A percentile compares a stretch with the other conserved stretches of the same genome.
Conservation (phyloP, 352 stramenopile genomes). For the Peronospora belbahrii region DNA sequence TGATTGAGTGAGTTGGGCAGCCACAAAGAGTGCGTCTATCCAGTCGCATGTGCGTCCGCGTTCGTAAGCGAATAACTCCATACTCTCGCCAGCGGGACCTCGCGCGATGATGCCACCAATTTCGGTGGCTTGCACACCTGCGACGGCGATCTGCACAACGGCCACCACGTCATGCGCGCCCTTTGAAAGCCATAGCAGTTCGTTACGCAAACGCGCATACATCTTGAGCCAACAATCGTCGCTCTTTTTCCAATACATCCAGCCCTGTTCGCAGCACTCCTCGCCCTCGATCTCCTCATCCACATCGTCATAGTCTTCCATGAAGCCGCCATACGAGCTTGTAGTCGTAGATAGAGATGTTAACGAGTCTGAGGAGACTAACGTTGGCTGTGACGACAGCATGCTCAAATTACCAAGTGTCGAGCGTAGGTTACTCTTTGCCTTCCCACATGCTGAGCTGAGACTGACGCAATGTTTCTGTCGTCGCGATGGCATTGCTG, state of each 20-base stretch:
- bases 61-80: slow-evolving; percentile 75
- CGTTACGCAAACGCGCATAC: slow-evolving; percentile 55
- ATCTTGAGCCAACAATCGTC: slow-evolving; percentile 69
- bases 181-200: slow-evolving; percentile 63
- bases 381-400: slow-evolving; percentile 20
- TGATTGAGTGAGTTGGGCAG: slow-evolving; percentile 40
- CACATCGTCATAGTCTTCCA: slow-evolving; percentile 28
- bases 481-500: slow-evolving; percentile 25
- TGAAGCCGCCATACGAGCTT: slow-evolving; percentile 39
- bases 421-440: slow-evolving; percentile 20
- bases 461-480: slow-evolving; percentile 16
- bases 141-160: slow-evolving; percentile 63
- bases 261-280: slow-evolving; percentile 36
- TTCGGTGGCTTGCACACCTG: slow-evolving; percentile 35
- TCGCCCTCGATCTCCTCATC: slow-evolving; percentile 18
- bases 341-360: slow-evolving; percentile 40
- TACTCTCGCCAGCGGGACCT: slow-evolving; percentile 49
- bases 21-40: slow-evolving; percentile 63
- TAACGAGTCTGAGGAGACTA: slow-evolving; percentile 22
- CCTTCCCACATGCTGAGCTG: slow-evolving; percentile 10
- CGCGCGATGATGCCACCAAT: slow-evolving; percentile 43
- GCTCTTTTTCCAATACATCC: slow-evolving; percentile 74
- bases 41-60: slow-evolving; percentile 39
- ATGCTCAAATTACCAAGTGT: slow-evolving; percentile 32
- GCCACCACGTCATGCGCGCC: slow-evolving; percentile 30